Conservation (phyloP, 257 asterid species). For the Paraleonurus japonicus region DNA sequence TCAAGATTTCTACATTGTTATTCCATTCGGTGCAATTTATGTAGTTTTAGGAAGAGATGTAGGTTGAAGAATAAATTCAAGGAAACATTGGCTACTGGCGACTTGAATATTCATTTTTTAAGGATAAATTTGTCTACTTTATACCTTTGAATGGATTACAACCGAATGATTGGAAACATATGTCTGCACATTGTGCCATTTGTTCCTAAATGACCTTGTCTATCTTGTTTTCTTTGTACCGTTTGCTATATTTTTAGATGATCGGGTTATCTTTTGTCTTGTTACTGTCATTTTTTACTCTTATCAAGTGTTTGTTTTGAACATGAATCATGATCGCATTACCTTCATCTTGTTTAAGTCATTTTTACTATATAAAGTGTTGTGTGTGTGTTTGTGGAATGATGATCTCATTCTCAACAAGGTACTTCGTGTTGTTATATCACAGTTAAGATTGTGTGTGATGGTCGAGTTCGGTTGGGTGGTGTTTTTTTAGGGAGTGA, state of each 20-base stretch:
- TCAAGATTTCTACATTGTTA: conserved; percentile 2
- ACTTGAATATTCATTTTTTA: conserved; percentile 10
- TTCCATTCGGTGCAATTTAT: conserved; percentile 20
- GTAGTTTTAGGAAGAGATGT: conserved; percentile 27
- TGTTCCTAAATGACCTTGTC: not conserved
- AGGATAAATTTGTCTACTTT: not conserved
- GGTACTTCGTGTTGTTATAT: not conserved
- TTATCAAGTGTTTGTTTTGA: not conserved
- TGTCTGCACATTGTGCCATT: not conserved
- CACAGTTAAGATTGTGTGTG: not conserved
- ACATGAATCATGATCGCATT: too few relatives aligned
- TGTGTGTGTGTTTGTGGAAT: not conserved
- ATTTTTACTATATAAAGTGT: too few relatives aligned
- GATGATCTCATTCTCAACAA: not conserved
- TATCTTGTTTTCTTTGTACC: not conserved
- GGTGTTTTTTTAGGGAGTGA: not conserved
- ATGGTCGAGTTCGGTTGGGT: not conserved
- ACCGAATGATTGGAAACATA: not conserved
- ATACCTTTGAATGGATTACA: conserved; percentile 4
- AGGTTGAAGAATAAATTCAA: conserved; percentile 31
- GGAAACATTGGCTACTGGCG: conserved; percentile 29
- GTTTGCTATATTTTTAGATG: too few relatives aligned
- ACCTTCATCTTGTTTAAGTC: too few relatives aligned
- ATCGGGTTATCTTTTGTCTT: not conserved
- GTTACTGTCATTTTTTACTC: not conserved